These are phyloP conservation scores for Aegilops longissima DNA, from an alignment of 176 grass and related monocot species.

Conservation along the genomic window DNA sequence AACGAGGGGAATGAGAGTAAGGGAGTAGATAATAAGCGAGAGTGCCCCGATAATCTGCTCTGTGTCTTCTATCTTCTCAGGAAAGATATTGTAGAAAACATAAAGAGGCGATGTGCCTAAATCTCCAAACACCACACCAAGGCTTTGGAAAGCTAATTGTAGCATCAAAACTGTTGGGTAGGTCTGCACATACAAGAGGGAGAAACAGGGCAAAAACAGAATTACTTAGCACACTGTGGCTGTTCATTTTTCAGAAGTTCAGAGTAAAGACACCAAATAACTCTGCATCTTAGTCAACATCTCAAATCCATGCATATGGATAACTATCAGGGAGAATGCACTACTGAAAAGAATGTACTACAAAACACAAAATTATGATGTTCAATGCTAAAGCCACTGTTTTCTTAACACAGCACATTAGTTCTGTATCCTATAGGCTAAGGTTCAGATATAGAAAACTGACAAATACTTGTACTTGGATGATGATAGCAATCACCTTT, in stretches of 20 bases:
- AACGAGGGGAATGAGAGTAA: constrained; percentile 78
- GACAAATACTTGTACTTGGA: not conserved
- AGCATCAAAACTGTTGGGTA: constrained; percentile 58
- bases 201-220: not conserved
- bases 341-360: not conserved
- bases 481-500: constrained; percentile 50
- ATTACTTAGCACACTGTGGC: not conserved
- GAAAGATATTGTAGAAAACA: constrained; percentile 81
- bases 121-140: constrained; percentile 84
- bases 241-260: not conserved
- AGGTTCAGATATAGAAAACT: not conserved
- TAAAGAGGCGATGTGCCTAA: constrained; percentile 86
- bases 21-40: constrained; percentile 85
- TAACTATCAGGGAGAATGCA: not conserved
- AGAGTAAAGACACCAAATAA: not conserved
- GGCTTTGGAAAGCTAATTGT: constrained; percentile 77
- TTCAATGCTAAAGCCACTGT: not conserved
- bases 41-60: constrained; percentile 82
- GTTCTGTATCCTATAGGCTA: not conserved
- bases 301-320: not conserved
- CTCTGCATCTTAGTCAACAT: not conserved
- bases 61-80: constrained; percentile 51
- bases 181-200: constrained; percentile 49
- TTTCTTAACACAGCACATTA: not conserved
- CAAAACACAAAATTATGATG: not conserved